Base-by-base conservation (phyloP, 2,329 filamentous ascomycete species). In the Colletotrichum somersetense region DNA sequence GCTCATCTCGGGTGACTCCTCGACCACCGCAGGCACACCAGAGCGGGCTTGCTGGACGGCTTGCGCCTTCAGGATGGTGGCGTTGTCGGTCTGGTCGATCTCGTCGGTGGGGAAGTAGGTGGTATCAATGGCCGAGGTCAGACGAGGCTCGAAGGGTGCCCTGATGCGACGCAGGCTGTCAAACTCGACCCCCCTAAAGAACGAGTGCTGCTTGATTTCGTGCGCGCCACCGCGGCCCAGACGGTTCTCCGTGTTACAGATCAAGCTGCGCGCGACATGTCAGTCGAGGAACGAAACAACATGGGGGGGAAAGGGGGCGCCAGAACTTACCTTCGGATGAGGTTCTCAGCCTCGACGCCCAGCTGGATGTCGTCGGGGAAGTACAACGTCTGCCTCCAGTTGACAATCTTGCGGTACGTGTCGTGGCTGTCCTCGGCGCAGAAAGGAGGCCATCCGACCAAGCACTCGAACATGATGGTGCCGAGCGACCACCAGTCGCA, bases 401-500 rank as follows among this genome's bases (percentile, higher is more conserved):
- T 97, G 78, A 99, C 95, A 81, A 99, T 99, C 89, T 99, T 99
- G 76, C 96, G 92, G 84, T 99, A 99, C 1, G 96, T 98, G 82
- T 98, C 96, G 80, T 97, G 96, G 73, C 95, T 93, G 80, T 98
- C 96, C 81, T 99, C 96, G 26, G 96, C 96, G 81, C 96, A 99
- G 89, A 99, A 99, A 40, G 96, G 96, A 67, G 96, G 96, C 96
- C 96, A 99, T 78, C 96, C 96, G 73, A 99, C 95, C 76, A 99
- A 88, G 82, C 96, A 99, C 83, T 99, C 96, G 78, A 98, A 99
- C 96, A 99, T 98, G 84, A 99, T 99, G 56, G 96, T 98, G 65
- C 96, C 96, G 62, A 99, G 89, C 30, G 94, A 97, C 96, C 96
- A 99, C 96, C 96, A 99, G 86, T 99, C 96, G 81, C 96, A 99